A percentile compares a stretch with the other conserved stretches of the same genome.
These are phyloP conservation scores for Gnomoniopsis smithogilvyi DNA, from an alignment of 2,329 filamentous ascomycete species.

Conservation along the genomic window DNA sequence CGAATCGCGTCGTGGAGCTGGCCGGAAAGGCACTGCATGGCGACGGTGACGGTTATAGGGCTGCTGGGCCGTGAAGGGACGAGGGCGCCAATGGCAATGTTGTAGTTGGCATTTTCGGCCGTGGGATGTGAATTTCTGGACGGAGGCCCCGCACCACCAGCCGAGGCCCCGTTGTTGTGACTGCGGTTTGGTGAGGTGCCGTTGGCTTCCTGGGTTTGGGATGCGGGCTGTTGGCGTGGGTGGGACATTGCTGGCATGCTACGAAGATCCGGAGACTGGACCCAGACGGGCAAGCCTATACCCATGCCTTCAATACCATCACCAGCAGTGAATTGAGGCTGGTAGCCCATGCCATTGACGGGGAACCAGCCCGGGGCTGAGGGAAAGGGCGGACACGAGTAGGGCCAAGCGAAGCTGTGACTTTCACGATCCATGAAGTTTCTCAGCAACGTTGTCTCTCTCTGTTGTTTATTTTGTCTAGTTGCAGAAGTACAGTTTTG, in stretches of 20 bases:
- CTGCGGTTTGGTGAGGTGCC: neutral
- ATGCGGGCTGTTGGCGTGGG: neutral
- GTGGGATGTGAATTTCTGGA: neutral
- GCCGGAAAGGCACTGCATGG: slow-evolving; percentile 3
- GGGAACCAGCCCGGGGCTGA: neutral
- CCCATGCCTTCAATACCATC: neutral
- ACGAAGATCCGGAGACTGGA: neutral
- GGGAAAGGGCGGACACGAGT: neutral
- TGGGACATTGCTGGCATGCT: neutral
- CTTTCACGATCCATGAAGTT: neutral
- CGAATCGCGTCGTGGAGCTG: slow-evolving; percentile 4
- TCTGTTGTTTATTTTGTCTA: neutral
- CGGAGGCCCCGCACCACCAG: neutral
- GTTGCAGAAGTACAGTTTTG: neutral
- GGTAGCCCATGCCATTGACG: neutral
- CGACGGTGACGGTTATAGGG: slow-evolving; percentile 1
- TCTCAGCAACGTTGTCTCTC: neutral
- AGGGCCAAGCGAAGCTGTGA: neutral
- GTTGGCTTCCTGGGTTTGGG: neutral
- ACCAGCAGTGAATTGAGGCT: neutral
- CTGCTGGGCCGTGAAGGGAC: neutral
- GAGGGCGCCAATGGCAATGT: neutral
- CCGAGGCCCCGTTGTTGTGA: neutral
- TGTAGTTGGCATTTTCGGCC: neutral
- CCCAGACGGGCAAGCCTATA: neutral